Percentiles rank a stretch among this genome's conserved stretches.
Conservation (phyloP, 2,329 filamentous ascomycete species). For the Pseudogymnoascus sp. region DNA sequence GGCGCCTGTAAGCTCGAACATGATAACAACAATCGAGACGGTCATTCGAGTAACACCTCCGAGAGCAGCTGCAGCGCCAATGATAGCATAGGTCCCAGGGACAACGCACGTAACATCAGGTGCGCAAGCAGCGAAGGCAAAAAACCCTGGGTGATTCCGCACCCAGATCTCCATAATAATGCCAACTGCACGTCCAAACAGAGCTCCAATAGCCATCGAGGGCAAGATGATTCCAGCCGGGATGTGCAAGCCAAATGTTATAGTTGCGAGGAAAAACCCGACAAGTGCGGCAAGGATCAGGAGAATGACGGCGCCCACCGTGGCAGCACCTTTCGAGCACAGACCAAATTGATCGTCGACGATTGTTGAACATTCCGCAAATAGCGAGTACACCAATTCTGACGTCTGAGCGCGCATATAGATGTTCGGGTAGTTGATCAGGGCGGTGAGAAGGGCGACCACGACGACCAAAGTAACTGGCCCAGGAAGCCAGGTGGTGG, state of each 20-base stretch:
- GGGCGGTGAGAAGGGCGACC: slow-evolving; percentile 72
- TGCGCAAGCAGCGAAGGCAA: slow-evolving; percentile 72
- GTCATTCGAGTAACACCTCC: slow-evolving; percentile 94
- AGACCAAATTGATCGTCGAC: slow-evolving; percentile 82
- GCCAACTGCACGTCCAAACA: slow-evolving; percentile 81
- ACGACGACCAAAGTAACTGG: slow-evolving; percentile 72
- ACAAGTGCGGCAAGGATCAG: slow-evolving; percentile 73
- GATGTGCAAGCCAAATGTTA: slow-evolving; percentile 91
- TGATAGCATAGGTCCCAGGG: slow-evolving; percentile 91
- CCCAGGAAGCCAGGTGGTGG: slow-evolving; percentile 52
- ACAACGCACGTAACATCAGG: slow-evolving; percentile 83
- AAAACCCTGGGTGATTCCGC: slow-evolving; percentile 62
- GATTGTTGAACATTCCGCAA: slow-evolving; percentile 78
- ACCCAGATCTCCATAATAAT: slow-evolving; percentile 88
- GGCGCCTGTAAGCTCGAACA: slow-evolving; percentile 96
- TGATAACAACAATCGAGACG: slow-evolving; percentile 96
- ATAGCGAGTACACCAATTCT: slow-evolving; percentile 84
- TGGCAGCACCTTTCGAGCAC: slow-evolving; percentile 78
- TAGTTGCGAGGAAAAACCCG: slow-evolving; percentile 73
- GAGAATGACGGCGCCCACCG: slow-evolving; percentile 72
- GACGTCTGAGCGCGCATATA: slow-evolving; percentile 93
- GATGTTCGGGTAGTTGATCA: slow-evolving; percentile 91
- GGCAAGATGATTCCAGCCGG: slow-evolving; percentile 93
- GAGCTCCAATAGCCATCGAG: slow-evolving; percentile 89
- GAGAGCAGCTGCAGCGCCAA: slow-evolving; percentile 89